These are phyloP conservation scores for Setaria viridis DNA, from an alignment of 202 grass and related monocot genomes.

Conservation along the genomic window DNA sequence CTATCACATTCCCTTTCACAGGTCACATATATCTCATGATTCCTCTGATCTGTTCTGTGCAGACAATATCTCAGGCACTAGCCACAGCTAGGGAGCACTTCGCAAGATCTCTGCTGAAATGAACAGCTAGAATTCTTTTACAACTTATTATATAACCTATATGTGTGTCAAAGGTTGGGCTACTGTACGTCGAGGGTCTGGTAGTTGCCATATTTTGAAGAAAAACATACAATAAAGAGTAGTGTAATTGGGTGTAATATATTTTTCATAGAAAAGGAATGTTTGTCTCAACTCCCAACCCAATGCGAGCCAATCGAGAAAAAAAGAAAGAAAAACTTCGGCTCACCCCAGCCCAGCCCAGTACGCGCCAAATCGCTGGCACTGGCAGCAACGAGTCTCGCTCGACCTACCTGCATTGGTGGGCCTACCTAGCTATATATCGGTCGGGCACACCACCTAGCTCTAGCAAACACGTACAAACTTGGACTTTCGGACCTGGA, in stretches of 20 bases:
- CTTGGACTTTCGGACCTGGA: too few relatives aligned
- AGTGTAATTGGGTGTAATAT: neutral
- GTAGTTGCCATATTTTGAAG: neutral
- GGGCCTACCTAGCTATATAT: too few relatives aligned
- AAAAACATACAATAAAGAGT: conserved; percentile 14
- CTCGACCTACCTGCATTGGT: too few relatives aligned
- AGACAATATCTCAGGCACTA: conserved; percentile 89
- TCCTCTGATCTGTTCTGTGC: conserved; percentile 31
- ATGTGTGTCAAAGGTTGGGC: neutral
- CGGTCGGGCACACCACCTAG: too few relatives aligned
- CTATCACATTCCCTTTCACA: neutral
- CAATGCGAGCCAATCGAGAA: too few relatives aligned
- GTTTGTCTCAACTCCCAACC: neutral
- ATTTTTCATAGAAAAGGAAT: neutral
- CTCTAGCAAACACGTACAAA: too few relatives aligned
- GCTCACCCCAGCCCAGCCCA: too few relatives aligned
- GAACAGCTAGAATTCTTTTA: conserved; percentile 30
- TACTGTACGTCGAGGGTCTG: too few relatives aligned
- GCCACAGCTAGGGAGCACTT: conserved; percentile 88
- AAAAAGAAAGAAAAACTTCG: too few relatives aligned
- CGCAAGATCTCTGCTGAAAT: conserved; percentile 94
- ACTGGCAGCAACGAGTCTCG: too few relatives aligned
- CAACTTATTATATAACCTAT: neutral
- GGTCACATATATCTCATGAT: conserved; percentile 30
- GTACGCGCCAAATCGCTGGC: too few relatives aligned